These are phyloP conservation scores for Fusarium coffeatum DNA, from an alignment of 2,329 filamentous ascomycete genomes.

Conservation along the genomic window DNA sequence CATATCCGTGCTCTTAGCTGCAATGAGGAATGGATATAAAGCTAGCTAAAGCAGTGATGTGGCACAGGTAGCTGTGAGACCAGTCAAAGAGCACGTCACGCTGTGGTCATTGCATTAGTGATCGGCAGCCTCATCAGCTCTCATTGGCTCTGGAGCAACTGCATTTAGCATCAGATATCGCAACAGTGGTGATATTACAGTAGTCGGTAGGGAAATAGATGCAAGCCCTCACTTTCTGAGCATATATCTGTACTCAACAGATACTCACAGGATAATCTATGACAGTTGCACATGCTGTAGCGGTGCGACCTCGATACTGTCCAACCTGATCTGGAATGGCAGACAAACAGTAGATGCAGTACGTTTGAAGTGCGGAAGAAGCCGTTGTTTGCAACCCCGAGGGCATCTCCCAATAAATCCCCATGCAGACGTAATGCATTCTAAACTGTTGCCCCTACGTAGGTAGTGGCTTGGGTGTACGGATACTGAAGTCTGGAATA, in stretches of 20 bases:
- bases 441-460: not conserved
- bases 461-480: not conserved
- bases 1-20: slow-evolving; percentile 1
- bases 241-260: not conserved
- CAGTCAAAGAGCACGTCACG: slow-evolving; percentile 4
- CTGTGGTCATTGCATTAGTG: not conserved
- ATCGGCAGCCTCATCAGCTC: not conserved
- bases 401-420: not conserved
- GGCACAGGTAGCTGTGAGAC: not conserved
- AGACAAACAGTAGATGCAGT: not conserved
- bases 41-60: slow-evolving; percentile 4
- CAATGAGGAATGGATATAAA: slow-evolving; percentile 2
- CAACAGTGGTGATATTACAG: not conserved
- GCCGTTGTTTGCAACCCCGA: not conserved
- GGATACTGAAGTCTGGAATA: not conserved
- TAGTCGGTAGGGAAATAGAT: not conserved
- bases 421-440: not conserved
- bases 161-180: not conserved
- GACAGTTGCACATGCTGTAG: not conserved
- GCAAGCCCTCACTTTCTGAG: not conserved
- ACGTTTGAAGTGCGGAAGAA: not conserved
- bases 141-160: slow-evolving; percentile 3
- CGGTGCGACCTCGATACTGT: too few relatives aligned
- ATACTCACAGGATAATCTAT: not conserved
- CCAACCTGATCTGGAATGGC: not conserved